These are phyloP conservation scores for Harringtonia aguacate DNA, from an alignment of 2,329 filamentous ascomycete genomes.

Conservation along the genomic window DNA sequence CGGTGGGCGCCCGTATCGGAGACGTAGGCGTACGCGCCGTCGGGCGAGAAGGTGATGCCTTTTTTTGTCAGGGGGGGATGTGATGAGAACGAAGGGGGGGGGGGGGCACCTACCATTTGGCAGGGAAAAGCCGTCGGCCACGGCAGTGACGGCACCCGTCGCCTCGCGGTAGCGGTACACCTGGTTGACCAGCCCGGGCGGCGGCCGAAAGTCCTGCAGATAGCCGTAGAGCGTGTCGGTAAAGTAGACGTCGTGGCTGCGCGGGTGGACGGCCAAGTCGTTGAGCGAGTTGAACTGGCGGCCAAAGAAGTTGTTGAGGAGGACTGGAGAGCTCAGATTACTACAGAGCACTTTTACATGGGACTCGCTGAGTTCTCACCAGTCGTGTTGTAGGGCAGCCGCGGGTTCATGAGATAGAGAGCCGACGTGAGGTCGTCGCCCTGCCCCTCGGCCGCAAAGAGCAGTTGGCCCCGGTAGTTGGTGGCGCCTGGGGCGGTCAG, in stretches of 20 bases:
- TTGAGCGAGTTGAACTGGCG: conserved; percentile 51
- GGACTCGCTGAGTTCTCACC: conserved; percentile 17
- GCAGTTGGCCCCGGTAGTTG: conserved; percentile 36
- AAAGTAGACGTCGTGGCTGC: conserved; percentile 51
- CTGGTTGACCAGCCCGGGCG: conserved; percentile 42
- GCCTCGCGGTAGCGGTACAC: conserved; percentile 44
- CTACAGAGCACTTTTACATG: background rate
- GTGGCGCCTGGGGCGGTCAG: conserved; percentile 27
- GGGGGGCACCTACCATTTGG: conserved; percentile 33
- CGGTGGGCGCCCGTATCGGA: conserved; percentile 38
- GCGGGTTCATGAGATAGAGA: conserved; percentile 31
- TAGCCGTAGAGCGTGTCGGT: conserved; percentile 52
- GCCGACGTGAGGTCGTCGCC: conserved; percentile 29
- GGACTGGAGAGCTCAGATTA: conserved; percentile 18
- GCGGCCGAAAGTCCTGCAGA: conserved; percentile 44
- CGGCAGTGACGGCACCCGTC: conserved; percentile 40
- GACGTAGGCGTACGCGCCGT: conserved; percentile 40
- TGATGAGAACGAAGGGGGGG: too few relatives aligned
- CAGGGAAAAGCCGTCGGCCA: conserved; percentile 44
- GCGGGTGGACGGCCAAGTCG: conserved; percentile 42
- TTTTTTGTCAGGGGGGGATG: too few relatives aligned
- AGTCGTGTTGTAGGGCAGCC: conserved; percentile 38
- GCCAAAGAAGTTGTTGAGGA: conserved; percentile 50
- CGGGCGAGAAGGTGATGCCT: conserved; percentile 45
- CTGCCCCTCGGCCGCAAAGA: conserved; percentile 40